Percentiles rank a stretch among this genome's conserved stretches.
These are phyloP conservation scores for Ogataea hybrid DNA, from an alignment of 1,139 yeast genomes.

Conservation along the genomic window DNA sequence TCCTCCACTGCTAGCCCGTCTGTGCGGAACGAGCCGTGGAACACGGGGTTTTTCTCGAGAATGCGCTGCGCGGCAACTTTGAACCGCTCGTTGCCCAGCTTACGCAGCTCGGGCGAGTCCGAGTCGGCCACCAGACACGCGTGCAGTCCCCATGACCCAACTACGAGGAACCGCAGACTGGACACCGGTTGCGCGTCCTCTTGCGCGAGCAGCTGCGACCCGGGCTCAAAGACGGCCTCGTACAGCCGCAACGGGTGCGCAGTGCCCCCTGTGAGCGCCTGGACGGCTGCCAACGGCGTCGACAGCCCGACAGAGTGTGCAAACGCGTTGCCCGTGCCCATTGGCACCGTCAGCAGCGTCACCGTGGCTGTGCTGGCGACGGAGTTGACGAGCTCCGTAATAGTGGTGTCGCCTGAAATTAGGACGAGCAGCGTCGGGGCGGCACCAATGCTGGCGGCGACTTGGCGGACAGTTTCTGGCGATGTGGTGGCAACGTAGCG, in stretches of 20 bases:
- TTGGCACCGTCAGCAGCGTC: slow-evolving; percentile 52
- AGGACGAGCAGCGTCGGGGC: slow-evolving; percentile 47
- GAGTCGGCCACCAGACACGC: slow-evolving; percentile 81
- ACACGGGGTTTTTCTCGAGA: slow-evolving; percentile 46
- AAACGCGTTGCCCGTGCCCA: slow-evolving; percentile 87
- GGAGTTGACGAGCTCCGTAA: slow-evolving; percentile 70
- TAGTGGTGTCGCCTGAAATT: slow-evolving; percentile 84
- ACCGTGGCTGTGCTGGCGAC: slow-evolving; percentile 27
- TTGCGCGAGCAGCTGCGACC: slow-evolving; percentile 29
- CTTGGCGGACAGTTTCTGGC: slow-evolving; percentile 11
- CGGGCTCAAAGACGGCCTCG: slow-evolving; percentile 51
- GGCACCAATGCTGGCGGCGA: slow-evolving; percentile 9
- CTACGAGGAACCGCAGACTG: slow-evolving; percentile 53
- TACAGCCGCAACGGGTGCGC: slow-evolving; percentile 51
- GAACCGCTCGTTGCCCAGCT: slow-evolving; percentile 66
- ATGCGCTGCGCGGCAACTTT: slow-evolving; percentile 63
- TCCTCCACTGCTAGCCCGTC: slow-evolving; percentile 5
- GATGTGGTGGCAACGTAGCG: slow-evolving; percentile 39
- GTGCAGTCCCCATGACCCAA: slow-evolving; percentile 83
- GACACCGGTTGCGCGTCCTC: slow-evolving; percentile 22
- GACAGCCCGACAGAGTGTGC: slow-evolving; percentile 57
- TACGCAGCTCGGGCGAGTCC: slow-evolving; percentile 58
- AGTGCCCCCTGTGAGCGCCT: slow-evolving; percentile 38
- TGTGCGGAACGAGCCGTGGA: slow-evolving; percentile 40
- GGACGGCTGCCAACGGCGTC: slow-evolving; percentile 41